Conservation (phyloP, 208 protist species). For the Leishmania gerbilli region DNA sequence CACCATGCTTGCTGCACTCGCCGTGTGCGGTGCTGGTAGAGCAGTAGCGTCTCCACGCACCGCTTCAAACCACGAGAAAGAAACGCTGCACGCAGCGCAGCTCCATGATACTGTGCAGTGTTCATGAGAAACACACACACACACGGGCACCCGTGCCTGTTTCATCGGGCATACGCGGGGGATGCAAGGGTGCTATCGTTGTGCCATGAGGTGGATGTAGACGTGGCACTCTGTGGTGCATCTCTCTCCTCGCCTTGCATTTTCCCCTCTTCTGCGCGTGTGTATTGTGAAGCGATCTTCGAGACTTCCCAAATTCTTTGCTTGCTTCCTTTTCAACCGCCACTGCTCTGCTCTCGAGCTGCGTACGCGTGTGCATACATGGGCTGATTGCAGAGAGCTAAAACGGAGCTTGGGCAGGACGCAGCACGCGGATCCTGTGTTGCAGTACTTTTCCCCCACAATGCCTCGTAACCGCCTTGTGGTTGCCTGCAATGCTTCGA, state of each 20-base stretch:
- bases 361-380: neutral
- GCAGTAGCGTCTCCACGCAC: neutral
- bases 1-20: neutral
- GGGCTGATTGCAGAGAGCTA: neutral
- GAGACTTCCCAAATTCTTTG: neutral
- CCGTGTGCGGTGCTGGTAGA: neutral
- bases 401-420: neutral
- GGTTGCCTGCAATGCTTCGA: neutral
- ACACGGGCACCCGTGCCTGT: neutral
- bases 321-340: neutral
- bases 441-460: neutral
- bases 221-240: neutral
- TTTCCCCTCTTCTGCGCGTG: neutral
- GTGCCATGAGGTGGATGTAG: neutral
- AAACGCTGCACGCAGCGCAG: neutral
- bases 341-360: neutral
- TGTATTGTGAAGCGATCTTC: neutral
- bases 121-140: neutral
- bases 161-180: neutral
- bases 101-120: neutral
- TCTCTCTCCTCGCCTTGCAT: slow-evolving; percentile 3
- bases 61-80: neutral
- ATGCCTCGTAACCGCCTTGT: neutral
- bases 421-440: neutral
- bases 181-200: neutral